Percentiles rank a stretch among this genome's conserved stretches.
These are phyloP conservation scores for Mesotaenium endlicherianum DNA, from an alignment of 139 green algal genomes.

Conservation along the genomic window DNA sequence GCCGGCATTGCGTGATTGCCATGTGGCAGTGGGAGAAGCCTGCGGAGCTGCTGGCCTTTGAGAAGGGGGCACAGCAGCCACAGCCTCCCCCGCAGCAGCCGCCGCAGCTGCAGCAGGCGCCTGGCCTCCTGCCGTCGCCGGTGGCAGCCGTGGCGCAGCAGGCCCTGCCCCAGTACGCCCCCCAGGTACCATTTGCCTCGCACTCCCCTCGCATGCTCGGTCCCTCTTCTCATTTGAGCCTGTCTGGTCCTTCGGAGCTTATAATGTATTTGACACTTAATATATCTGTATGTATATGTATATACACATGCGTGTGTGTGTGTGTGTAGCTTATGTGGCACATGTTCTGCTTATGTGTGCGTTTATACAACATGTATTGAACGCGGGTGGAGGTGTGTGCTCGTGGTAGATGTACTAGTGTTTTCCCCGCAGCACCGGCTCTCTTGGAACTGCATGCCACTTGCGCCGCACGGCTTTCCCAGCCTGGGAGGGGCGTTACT, in stretches of 20 bases:
- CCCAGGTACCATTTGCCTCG: not conserved
- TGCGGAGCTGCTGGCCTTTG: constrained; percentile 30
- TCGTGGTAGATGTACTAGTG: no score
- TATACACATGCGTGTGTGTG: not conserved
- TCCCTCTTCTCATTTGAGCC: not conserved
- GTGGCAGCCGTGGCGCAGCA: not conserved
- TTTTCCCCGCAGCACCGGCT: no score
- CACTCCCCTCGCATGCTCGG: not conserved
- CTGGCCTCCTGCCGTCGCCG: not conserved
- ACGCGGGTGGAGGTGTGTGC: no score
- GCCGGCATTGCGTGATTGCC: not conserved
- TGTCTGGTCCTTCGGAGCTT: not conserved
- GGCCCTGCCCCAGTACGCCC: not conserved
- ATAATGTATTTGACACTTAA: not conserved
- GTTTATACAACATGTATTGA: no score
- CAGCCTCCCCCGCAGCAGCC: constrained; percentile 18
- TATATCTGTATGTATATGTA: not conserved
- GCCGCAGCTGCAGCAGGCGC: constrained; percentile 1
- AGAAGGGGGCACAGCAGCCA: not conserved
- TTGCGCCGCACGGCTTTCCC: no score
- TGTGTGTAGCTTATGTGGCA: not conserved
- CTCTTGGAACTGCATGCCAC: no score
- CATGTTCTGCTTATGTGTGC: not conserved
- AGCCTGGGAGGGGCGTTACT: no score
- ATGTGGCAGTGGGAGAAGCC: constrained; percentile 44